A percentile compares a stretch with the other conserved stretches of the same genome.
These are phyloP conservation scores for Calonectria pteridis DNA, from an alignment of 2,329 filamentous ascomycete species.

Conservation along the genomic window DNA sequence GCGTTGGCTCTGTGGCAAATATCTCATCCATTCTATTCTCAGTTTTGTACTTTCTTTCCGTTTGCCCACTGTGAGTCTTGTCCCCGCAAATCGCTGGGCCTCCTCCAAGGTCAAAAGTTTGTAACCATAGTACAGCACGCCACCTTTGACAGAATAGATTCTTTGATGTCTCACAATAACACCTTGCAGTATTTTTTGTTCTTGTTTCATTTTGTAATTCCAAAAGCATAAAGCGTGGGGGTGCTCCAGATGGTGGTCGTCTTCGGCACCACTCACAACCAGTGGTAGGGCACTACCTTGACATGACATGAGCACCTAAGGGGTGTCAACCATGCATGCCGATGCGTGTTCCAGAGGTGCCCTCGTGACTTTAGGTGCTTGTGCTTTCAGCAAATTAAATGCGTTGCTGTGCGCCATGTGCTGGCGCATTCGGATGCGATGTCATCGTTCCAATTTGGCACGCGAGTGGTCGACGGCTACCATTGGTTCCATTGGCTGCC, in stretches of 20 bases:
- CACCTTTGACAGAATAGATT: background rate
- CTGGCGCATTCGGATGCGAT: conserved; percentile 31
- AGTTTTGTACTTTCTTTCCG: background rate
- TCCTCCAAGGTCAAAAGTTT: background rate
- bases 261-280: background rate
- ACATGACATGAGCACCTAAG: background rate
- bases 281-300: background rate
- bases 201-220: background rate
- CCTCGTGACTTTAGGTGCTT: background rate
- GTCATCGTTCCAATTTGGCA: conserved; percentile 41
- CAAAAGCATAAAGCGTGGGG: background rate
- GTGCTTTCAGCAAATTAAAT: conserved; percentile 34
- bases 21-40: background rate
- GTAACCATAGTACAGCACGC: background rate
- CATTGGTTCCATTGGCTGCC: conserved; percentile 44
- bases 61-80: background rate
- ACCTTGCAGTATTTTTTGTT: background rate
- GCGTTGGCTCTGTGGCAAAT: background rate
- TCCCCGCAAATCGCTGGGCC: background rate
- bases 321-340: background rate
- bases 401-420: conserved; percentile 36
- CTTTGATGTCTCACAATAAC: background rate
- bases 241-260: too few species aligned
- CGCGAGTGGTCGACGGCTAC: conserved; percentile 35
- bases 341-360: background rate